phyloP scores from a whole-genome alignment of 768 basidiomycete genomes.

The Leccinum aurantiacum region DNA sequence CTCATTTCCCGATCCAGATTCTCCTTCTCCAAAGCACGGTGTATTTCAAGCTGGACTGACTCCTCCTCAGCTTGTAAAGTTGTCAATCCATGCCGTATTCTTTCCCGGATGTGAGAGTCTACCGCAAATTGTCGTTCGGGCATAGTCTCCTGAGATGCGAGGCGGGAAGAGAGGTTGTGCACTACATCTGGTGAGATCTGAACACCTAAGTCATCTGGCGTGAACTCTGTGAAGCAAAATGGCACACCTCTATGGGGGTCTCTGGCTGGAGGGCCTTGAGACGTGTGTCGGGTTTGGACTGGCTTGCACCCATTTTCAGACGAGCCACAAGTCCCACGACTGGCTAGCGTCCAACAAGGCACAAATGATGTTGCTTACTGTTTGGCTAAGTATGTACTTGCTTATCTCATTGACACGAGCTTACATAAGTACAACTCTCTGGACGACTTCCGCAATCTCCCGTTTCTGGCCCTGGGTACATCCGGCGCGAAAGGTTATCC shows the following conservation, averaged over 20 bases:
- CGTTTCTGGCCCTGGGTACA: background rate
- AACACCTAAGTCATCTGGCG: slow-evolving; percentile 9
- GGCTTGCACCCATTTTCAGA: slow-evolving; percentile 60
- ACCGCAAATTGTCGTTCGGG: slow-evolving; percentile 71
- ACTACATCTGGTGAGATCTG: slow-evolving; percentile 87
- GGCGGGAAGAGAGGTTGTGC: slow-evolving; percentile 69
- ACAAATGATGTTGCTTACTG: slow-evolving; percentile 2
- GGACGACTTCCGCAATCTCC: too few species aligned
- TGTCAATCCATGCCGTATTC: slow-evolving; percentile 67
- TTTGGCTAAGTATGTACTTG: slow-evolving; percentile 9
- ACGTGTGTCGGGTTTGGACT: slow-evolving; percentile 57
- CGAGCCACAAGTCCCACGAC: background rate
- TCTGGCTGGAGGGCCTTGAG: slow-evolving; percentile 60
- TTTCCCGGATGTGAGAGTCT: slow-evolving; percentile 69
- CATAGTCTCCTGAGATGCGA: slow-evolving; percentile 56
- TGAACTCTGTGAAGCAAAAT: background rate
- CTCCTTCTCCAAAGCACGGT: slow-evolving; percentile 79
- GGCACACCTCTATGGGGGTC: slow-evolving; percentile 51
- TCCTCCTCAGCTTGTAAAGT: slow-evolving; percentile 70
- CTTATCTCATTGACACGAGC: too few species aligned
- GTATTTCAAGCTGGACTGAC: slow-evolving; percentile 68
- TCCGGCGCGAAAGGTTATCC: background rate
- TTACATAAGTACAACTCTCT: background rate
- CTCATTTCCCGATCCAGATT: slow-evolving; percentile 75
- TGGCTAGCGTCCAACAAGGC: background rate